Conservation (phyloP, 148 eudicot species). For the Fagopyrum tataricum region DNA sequence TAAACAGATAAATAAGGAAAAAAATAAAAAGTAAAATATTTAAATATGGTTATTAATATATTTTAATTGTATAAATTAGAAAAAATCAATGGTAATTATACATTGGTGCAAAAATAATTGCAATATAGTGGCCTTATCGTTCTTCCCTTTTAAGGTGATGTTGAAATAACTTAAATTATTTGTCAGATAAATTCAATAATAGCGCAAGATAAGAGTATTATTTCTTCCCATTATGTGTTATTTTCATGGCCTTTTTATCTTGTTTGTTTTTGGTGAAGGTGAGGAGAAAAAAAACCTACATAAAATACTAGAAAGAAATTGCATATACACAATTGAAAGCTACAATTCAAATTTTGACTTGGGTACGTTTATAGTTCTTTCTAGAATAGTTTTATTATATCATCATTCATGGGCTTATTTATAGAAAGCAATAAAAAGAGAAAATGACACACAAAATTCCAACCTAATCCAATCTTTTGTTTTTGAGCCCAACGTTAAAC, state of each 20-base stretch:
- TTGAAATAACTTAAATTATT: background rate
- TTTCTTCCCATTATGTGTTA: background rate
- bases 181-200: background rate
- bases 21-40: too few species aligned
- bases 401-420: slow-evolving; percentile 2
- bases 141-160: background rate
- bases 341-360: slow-evolving; percentile 6
- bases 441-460: too few species aligned
- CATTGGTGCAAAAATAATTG: background rate
- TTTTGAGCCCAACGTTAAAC: too few species aligned
- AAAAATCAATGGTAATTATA: background rate
- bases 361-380: background rate
- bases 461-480: too few species aligned
- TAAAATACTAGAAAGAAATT: background rate
- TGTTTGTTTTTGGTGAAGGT: background rate
- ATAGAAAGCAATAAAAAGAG: background rate
- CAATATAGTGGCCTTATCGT: slow-evolving; percentile 4
- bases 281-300: background rate
- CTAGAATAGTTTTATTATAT: background rate
- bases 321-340: background rate
- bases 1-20: too few species aligned
- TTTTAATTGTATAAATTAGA: too few species aligned
- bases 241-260: background rate
- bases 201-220: background rate
- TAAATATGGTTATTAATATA: too few species aligned